These are phyloP conservation scores for Globisporangium mamillatum DNA, from an alignment of 352 stramenopile species.

Conservation along the genomic window DNA sequence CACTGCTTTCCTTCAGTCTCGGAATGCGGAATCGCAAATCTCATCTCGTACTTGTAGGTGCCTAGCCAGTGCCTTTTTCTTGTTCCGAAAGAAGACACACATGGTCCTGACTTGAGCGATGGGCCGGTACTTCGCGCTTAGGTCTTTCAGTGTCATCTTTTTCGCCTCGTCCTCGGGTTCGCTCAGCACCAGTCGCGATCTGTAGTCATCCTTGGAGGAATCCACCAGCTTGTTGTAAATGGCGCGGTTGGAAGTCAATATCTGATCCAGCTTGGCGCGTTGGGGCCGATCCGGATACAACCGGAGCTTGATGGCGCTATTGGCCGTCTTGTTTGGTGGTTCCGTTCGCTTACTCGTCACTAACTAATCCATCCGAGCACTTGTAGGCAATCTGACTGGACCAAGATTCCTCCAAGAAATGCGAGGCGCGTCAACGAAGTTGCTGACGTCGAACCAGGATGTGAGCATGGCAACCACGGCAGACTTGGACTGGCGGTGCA, in stretches of 20 bases:
- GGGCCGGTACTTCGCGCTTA: background rate
- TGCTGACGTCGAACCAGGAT: too few relatives aligned
- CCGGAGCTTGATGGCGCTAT: background rate
- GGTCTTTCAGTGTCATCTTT: too few relatives aligned
- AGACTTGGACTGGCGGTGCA: too few relatives aligned
- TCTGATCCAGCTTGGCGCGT: background rate
- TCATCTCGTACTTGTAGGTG: background rate
- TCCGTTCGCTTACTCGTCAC: too few relatives aligned
- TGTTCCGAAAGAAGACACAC: background rate
- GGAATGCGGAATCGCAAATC: background rate
- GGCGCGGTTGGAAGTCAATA: background rate
- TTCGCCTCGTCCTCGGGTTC: too few relatives aligned
- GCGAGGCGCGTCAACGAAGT: too few relatives aligned
- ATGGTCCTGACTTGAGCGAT: background rate
- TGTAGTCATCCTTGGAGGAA: background rate
- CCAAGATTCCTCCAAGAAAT: too few relatives aligned
- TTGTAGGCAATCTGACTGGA: too few relatives aligned
- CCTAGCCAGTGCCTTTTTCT: background rate
- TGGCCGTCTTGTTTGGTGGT: background rate
- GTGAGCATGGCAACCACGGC: too few relatives aligned
- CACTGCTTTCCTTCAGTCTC: background rate
- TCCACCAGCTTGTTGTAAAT: background rate
- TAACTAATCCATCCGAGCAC: too few relatives aligned
- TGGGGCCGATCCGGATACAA: background rate
- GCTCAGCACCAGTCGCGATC: background rate